Base-by-base conservation (phyloP, 768 basidiomycete genomes). In the Termitomyces sp. region DNA sequence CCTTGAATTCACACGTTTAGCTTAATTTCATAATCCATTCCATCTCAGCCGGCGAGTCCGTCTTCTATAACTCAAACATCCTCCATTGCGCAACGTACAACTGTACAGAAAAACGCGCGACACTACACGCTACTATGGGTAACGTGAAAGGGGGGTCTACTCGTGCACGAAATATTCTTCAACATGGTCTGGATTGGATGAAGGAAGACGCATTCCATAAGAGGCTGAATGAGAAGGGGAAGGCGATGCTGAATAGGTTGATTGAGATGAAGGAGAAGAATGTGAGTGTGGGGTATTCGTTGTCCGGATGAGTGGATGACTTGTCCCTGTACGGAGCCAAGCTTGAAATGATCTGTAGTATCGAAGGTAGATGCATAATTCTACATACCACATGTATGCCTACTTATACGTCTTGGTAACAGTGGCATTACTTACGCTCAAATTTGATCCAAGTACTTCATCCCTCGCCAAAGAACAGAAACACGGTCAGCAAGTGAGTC, bases 51-150 rank as follows among this genome's bases (percentile, higher is more conserved):
- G 89, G 90, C 0, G 86, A 92, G 61, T 87, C 87, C 0, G 87
- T 89, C 29, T 92, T 92, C 71, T 92, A 92, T 71, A 89, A 90
- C 68, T 85, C 81, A 64, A 92, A 92, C 69, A 86, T 92, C 60
- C 76, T 92, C 10, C 91, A 92, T 66, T 88, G 88, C 59, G 89
- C 85, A 5, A 77, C 80, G 6, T 92, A 92, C 70, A 79, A 78
- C 60, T 74, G 80, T 1, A 70, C 70, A 20, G 69, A 70, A 25
- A 74, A 72, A 38, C 79, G 91, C 2, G 83, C 85, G 34, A 92
- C 91, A 2, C 77, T 93, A 6, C 91, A 92, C 64, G 90, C 81
- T 0, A 83, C 77, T 50, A 84, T 89, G 70, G 88, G 89, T 3
- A 83, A 86, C 61, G 74, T 77, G 4, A 79, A 81, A 8, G 87